phyloP scores from a whole-genome alignment of 2,329 filamentous ascomycete genomes.

The Verticillium zaregamsianum region DNA sequence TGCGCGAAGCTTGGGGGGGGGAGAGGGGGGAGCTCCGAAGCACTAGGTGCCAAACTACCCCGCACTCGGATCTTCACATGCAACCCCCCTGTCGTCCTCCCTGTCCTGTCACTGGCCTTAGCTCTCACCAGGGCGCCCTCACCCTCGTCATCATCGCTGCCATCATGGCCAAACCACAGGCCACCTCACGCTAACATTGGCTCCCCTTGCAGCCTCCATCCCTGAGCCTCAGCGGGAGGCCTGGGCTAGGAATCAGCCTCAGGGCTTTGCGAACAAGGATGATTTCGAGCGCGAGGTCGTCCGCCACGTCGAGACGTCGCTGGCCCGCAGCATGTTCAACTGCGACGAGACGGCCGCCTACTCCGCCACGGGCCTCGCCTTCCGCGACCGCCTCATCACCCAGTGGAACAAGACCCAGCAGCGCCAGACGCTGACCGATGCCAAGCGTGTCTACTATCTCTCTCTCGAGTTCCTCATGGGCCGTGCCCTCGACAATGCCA shows the following conservation, averaged over 20 bases:
- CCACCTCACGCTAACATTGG: neutral
- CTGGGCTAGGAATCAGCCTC: conserved; percentile 61
- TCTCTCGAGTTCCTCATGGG: conserved; percentile 99
- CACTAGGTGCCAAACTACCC: neutral
- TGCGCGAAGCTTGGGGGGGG: conserved; percentile 6
- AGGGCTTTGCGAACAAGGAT: conserved; percentile 72
- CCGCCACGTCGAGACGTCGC: conserved; percentile 90
- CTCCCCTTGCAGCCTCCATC: conserved; percentile 58
- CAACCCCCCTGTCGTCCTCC: neutral
- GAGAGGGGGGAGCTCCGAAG: neutral
- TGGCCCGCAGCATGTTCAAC: conserved; percentile 95
- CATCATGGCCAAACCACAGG: neutral
- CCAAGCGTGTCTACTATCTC: conserved; percentile 94
- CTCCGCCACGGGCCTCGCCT: conserved; percentile 82
- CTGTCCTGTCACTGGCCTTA: neutral
- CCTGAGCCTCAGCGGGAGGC: conserved; percentile 83
- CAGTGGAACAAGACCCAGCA: conserved; percentile 99
- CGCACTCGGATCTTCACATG: neutral
- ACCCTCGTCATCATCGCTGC: neutral
- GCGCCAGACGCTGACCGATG: conserved; percentile 83
- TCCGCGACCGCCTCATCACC: conserved; percentile 86
- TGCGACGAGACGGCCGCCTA: conserved; percentile 95
- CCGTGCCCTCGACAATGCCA: conserved; percentile 92
- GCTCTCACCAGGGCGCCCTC: neutral
- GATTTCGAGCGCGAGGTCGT: conserved; percentile 86